These are phyloP conservation scores for Solanum sitiens DNA, from an alignment of 257 asterid genomes.

Conservation along the genomic window DNA sequence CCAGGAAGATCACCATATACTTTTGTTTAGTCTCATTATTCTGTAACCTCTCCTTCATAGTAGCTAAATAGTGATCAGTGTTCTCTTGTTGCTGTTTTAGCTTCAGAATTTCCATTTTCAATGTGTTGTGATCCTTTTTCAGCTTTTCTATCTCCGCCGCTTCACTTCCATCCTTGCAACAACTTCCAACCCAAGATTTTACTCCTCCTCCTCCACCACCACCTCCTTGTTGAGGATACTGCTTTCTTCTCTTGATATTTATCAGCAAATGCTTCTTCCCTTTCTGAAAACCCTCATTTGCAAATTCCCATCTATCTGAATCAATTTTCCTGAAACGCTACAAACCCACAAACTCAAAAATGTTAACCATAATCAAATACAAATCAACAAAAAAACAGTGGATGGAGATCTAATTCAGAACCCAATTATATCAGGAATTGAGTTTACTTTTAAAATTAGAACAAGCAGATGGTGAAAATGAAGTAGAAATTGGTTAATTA, in stretches of 20 bases:
- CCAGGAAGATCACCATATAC: conserved; percentile 29
- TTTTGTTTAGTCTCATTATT: conserved; percentile 38
- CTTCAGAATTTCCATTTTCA: conserved; percentile 36
- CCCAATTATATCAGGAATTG: neutral
- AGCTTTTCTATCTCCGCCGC: conserved; percentile 41
- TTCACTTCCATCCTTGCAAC: conserved; percentile 13
- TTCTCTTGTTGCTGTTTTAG: conserved; percentile 54
- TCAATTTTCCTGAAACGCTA: conserved; percentile 85
- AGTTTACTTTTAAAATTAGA: neutral
- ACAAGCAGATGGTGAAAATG: neutral
- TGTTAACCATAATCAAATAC: neutral
- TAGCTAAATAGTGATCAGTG: conserved; percentile 28
- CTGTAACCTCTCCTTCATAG: conserved; percentile 34
- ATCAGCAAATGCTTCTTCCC: conserved; percentile 75
- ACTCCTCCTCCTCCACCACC: neutral
- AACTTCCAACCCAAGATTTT: conserved; percentile 18
- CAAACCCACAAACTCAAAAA: neutral
- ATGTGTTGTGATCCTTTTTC: conserved; percentile 25
- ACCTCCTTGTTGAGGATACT: conserved; percentile 15
- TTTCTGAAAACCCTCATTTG: conserved; percentile 52
- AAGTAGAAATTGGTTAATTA: too few species aligned
- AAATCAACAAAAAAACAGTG: neutral
- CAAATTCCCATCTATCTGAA: conserved; percentile 87
- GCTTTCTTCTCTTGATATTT: conserved; percentile 69
- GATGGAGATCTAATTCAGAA: too few species aligned